These are phyloP conservation scores for Penicillium crustosum DNA, from an alignment of 2,329 filamentous ascomycete genomes.

Conservation along the genomic window DNA sequence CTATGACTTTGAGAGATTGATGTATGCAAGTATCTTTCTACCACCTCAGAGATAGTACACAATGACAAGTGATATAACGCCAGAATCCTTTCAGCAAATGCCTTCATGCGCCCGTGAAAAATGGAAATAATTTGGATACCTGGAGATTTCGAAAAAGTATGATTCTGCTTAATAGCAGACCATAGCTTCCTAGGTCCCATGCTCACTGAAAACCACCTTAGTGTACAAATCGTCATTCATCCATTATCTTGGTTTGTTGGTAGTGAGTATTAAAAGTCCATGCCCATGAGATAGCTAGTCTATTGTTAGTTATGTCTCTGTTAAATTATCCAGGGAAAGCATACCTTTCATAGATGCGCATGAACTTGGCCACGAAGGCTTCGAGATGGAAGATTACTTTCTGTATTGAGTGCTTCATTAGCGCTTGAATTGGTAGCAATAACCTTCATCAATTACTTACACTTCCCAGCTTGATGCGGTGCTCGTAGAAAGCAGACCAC, in stretches of 20 bases:
- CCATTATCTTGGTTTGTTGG: conserved; percentile 12
- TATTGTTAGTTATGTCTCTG: conserved; percentile 43
- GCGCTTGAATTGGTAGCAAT: background rate
- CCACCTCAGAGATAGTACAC: background rate
- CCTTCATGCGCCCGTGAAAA: conserved; percentile 13
- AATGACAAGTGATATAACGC: conserved; percentile 10
- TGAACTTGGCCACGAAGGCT: conserved; percentile 98
- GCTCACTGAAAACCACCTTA: conserved; percentile 11
- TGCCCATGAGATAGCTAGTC: conserved; percentile 63
- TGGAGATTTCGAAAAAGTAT: background rate
- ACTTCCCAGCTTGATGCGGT: conserved; percentile 82
- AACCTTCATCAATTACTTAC: conserved; percentile 36
- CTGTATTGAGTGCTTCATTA: conserved; percentile 27
- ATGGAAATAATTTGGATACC: background rate
- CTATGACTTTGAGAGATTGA: background rate
- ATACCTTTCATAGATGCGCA: conserved; percentile 91
- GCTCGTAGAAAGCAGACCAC: conserved; percentile 97
- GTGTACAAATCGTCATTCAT: conserved; percentile 34
- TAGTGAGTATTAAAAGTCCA: conserved; percentile 59
- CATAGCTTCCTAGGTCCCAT: background rate
- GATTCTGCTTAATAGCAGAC: background rate
- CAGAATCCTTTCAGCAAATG: conserved; percentile 9
- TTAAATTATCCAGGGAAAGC: conserved; percentile 17
- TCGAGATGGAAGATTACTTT: conserved; percentile 99
- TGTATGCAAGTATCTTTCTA: background rate